Conservation (phyloP, 768 basidiomycete species). For the Xerocomellus chrysenteron region DNA sequence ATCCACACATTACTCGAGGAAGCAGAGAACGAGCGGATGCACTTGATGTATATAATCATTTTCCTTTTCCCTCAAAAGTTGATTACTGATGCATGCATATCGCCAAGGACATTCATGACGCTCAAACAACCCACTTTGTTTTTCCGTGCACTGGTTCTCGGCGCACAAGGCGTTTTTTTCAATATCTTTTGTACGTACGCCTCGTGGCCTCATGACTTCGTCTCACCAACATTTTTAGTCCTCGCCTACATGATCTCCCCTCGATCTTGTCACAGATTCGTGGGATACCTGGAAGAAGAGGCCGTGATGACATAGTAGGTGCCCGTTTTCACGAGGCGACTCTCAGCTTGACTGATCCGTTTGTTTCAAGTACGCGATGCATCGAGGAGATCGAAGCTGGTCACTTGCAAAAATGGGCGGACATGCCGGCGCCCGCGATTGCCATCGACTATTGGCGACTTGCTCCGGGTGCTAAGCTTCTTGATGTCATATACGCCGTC, state of each 20-base stretch:
- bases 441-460: constrained; percentile 97
- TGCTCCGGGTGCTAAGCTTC: constrained; percentile 63
- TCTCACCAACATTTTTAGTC: constrained; percentile 43
- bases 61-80: neutral
- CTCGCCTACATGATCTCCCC: constrained; percentile 77
- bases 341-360: constrained; percentile 16
- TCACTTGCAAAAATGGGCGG: constrained; percentile 76
- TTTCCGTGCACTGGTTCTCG: constrained; percentile 82
- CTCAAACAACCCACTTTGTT: constrained; percentile 75
- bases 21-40: constrained; percentile 97
- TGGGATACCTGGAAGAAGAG: constrained; percentile 92
- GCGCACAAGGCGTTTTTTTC: constrained; percentile 90
- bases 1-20: constrained; percentile 92
- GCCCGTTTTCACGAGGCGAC: constrained; percentile 15
- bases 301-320: constrained; percentile 89
- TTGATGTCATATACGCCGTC: constrained; percentile 90
- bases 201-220: constrained; percentile 13
- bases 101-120: constrained; percentile 88
- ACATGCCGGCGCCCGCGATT: constrained; percentile 78
- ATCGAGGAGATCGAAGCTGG: constrained; percentile 84
- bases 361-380: constrained; percentile 60
- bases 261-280: constrained; percentile 83
- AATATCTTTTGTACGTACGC: constrained; percentile 75
- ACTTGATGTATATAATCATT: constrained; percentile 61
- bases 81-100: constrained; percentile 16